Evolutionary conservation across 495 filamentous ascomycete species (phyloP), one percentile per base, ranked within the genome.

Genomic region (Penicillium maclennaniae): DNA sequence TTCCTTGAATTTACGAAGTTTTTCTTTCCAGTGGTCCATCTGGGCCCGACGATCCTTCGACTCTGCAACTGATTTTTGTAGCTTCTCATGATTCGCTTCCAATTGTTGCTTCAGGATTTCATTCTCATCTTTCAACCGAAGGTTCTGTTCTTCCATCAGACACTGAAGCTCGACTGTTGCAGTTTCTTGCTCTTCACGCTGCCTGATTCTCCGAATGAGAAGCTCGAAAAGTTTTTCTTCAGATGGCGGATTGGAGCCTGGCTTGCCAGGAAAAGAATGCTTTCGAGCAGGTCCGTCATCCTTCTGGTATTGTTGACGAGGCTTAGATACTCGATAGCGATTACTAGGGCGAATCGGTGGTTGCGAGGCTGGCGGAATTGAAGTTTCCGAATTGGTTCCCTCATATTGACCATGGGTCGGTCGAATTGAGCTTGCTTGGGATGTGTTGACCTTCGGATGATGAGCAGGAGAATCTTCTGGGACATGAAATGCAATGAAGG

Each of bases 151-250:
- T 17, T 71, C 62, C 45, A 74, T 37, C 16, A 66, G 65, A 17
- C 54, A 54, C 38, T 56, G 60, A n/a, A 68, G 15, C 7, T 21
- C 43, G 7, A 59, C 55, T n/a, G 59, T 56, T 4, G 55, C 59
- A 15, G 52, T 40, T 37, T 70, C 68, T 27, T 60, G 60, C 21
- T 74, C 68, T 54, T 75, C 72, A 0, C 72, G 69, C 36, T 63
- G 54, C 45, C 51, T 69, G 26, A 75, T 59, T 23, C 51, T 68
- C 21, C 38, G 45, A 25, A 73, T 69, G 5, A 76, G 54, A n/a
- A 71, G 61, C 28, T 72, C 63, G 31, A 76, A 74, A 10, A 74
- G 48, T 17, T 60, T 57, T 20, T 74, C 65, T 49, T 75, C 72
- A 9, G 59, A 62, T 0, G 69, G 42, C 7, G 62, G 40, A 7